Percentiles rank a stretch among this genome's conserved stretches.
phyloP scores from a whole-genome alignment of 78 protist genomes.

The Mantamonas sphyraenae region DNA sequence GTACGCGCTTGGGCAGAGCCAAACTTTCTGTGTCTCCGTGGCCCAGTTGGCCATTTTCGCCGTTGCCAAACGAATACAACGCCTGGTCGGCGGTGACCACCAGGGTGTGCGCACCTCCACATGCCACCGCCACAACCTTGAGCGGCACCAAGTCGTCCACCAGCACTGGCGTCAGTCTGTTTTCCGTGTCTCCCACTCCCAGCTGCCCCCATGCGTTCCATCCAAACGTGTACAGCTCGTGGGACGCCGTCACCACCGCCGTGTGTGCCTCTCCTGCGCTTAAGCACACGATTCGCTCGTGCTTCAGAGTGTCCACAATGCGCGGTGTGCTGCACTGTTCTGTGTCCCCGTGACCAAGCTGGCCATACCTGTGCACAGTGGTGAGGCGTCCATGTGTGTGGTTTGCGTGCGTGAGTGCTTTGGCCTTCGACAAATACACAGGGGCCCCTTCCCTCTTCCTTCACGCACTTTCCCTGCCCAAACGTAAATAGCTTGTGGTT shows the following conservation, averaged over 20 bases:
- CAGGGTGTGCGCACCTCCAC: conserved; percentile 27
- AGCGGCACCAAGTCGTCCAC: not conserved
- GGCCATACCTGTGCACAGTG: too few species aligned
- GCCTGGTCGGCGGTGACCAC: conserved; percentile 6
- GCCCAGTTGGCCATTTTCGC: conserved; percentile 31
- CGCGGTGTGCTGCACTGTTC: too few species aligned
- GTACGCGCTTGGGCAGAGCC: too few species aligned
- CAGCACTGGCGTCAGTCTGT: not conserved
- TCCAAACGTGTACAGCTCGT: conserved; percentile 29
- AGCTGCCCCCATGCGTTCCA: conserved; percentile 25
- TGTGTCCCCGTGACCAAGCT: too few species aligned
- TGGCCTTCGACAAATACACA: too few species aligned
- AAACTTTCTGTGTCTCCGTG: not conserved
- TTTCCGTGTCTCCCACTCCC: conserved; percentile 32
- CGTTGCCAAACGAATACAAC: conserved; percentile 22
- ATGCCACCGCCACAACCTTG: not conserved
- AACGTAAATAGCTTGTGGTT: too few species aligned
- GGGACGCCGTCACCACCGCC: conserved; percentile 16
- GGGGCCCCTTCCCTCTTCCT: too few species aligned
- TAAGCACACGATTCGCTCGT: conserved; percentile 14
- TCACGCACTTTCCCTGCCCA: too few species aligned
- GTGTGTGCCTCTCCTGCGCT: conserved; percentile 26
- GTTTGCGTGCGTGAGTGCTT: too few species aligned
- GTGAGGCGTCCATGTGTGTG: too few species aligned
- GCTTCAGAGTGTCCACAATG: too few species aligned